phyloP scores from a whole-genome alignment of 1,139 yeast species.

The Blastobotrys capitulatus region DNA sequence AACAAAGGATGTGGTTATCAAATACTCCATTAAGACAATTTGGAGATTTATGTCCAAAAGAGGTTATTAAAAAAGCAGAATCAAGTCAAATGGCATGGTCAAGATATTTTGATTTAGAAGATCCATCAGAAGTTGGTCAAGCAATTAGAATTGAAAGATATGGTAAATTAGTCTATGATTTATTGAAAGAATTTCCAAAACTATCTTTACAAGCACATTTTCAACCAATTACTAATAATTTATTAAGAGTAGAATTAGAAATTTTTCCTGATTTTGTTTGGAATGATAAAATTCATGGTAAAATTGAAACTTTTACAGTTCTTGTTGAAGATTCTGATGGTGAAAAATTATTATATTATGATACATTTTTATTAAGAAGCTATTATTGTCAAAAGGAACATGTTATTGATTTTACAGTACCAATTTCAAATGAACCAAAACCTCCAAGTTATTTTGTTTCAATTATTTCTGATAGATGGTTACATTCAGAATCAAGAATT shows the following conservation, averaged over 20 bases:
- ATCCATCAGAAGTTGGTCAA: slow-evolving; percentile 73
- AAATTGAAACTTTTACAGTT: slow-evolving; percentile 58
- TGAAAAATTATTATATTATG: slow-evolving; percentile 58
- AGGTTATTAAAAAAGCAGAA: slow-evolving; percentile 69
- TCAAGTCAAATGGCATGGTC: slow-evolving; percentile 79
- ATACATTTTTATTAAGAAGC: slow-evolving; percentile 48
- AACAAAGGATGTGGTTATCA: slow-evolving; percentile 75
- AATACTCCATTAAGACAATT: slow-evolving; percentile 87
- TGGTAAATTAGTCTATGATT: slow-evolving; percentile 57
- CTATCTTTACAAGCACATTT: slow-evolving; percentile 51
- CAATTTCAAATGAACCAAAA: slow-evolving; percentile 52
- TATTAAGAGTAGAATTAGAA: slow-evolving; percentile 61
- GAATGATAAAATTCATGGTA: slow-evolving; percentile 61
- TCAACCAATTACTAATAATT: slow-evolving; percentile 71
- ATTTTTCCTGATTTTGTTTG: slow-evolving; percentile 71
- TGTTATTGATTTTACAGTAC: slow-evolving; percentile 59
- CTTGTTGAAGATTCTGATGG: slow-evolving; percentile 84
- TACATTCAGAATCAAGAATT: slow-evolving; percentile 60
- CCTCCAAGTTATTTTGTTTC: slow-evolving; percentile 78
- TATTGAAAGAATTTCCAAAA: slow-evolving; percentile 69
- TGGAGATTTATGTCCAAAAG: slow-evolving; percentile 53
- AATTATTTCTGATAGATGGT: slow-evolving; percentile 77
- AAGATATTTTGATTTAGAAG: slow-evolving; percentile 59
- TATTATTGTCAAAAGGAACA: slow-evolving; percentile 50
- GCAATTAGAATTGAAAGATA: slow-evolving; percentile 67